Base-by-base conservation (phyloP, 805 yeast genomes). In the Saturnispora mendoncae region DNA sequence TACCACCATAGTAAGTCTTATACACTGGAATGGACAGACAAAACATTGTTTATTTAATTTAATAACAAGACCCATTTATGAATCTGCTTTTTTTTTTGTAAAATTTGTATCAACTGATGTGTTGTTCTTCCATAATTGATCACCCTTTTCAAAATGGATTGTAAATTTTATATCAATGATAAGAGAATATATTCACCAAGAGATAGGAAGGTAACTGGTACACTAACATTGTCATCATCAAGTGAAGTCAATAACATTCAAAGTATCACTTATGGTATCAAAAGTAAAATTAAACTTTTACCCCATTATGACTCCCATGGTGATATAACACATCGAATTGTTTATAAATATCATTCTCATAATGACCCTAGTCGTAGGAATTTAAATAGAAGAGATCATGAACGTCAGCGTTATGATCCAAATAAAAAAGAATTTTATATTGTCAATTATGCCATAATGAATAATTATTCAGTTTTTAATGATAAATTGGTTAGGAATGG, bases 1-100 rank as follows among this genome's bases (percentile, higher is more conserved):
- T 28, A 38, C 51, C 4, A 44, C 47, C n/a, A 41, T 46, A 14
- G 5, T 48, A 4, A 44, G 49, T 35, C 53, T 46, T 29, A 13
- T 38, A 12, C 32, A 38, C 14, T 34, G 57, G 25, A 60, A 60
- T 42, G 49, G 47, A 10, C 6, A 36, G 38, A 43, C 24, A 61
- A n/a, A n/a, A n/a, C n/a, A n/a, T n/a, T n/a, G n/a, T n/a, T n/a
- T n/a, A n/a, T n/a, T n/a, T n/a, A n/a, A n/a, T n/a, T n/a, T n/a
- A n/a, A n/a, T n/a, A n/a, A n/a, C n/a, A n/a, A n/a, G n/a, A n/a
- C n/a, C n/a, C n/a, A n/a, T n/a, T n/a, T n/a, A n/a, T n/a, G n/a
- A n/a, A n/a, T n/a, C n/a, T n/a, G n/a, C n/a, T n/a, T n/a, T n/a
- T n/a, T n/a, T n/a, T n/a, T n/a, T n/a, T n/a, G n/a, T n/a, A n/a